Evolutionary conservation across 1,284 basidiomycete genomes (phyloP), one percentile per base, ranked within the genome.

Genomic region (Naganishia sp.): DNA sequence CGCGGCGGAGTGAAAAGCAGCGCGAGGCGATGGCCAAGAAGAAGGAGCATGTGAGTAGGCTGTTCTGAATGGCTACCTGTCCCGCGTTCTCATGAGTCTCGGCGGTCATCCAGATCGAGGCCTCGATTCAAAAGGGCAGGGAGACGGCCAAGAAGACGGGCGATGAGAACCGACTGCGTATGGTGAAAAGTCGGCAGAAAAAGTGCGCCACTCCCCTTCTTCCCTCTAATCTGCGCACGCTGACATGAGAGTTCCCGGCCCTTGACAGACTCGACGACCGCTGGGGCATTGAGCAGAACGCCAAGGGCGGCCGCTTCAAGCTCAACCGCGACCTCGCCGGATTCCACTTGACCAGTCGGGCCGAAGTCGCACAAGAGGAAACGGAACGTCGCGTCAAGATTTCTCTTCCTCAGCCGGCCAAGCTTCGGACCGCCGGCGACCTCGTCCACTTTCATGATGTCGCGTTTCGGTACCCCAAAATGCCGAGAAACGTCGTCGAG

Each of bases 101-200:
- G 1, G 42, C 7, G n/a, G 3, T n/a, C 44, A 46, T 39, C 9
- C 65, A 75, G 69, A 81, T 83, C 55, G 78, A 83, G 69, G 77
- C 77, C 44, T 75, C 76, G 2, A 82, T 81, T n/a, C 71, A 81
- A 45, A 82, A 85, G 54, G 82, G 83, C 31, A 80, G 80, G 4
- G 82, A 82, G 43, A 78, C 81, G 6, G 87, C 86, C 0, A 85
- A 84, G 70, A 81, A 83, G 63, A 84, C 84, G 1, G 82, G 87
- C 0, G 87, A 90, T 71, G 87, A 89, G 67, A 88, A 88, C 72
- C 82, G 84, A 68, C 69, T 84, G 60, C 70, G 84, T 48, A 83
- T 84, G 81, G 85, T 82, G n/a, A 83, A 83, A 66, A 85, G 83
- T 43, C 76, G 87, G 9, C 84, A 86, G 74, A 87, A 85, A 77